Evolutionary conservation across 768 basidiomycete genomes (phyloP), one percentile per base, ranked within the genome.

Genomic region (Podaxis rugospora): DNA sequence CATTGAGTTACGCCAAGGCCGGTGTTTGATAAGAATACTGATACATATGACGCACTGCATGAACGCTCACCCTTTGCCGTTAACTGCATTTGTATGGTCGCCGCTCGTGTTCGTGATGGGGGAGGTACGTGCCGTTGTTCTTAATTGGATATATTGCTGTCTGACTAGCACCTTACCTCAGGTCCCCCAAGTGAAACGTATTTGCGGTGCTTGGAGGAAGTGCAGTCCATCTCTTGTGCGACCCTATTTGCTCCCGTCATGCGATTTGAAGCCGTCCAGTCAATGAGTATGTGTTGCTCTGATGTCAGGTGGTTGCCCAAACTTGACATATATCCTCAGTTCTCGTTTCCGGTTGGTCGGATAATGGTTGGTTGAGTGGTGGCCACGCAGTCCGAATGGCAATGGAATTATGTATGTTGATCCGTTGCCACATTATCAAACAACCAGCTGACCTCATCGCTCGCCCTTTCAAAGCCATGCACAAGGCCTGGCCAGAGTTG

Each of bases 351-450:
- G 93, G 94, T 4, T 98, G 93, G 90, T 94, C 92, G 16, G 93
- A 95, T 66, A 93, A 93, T 67, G 93, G 93, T n/a, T 95, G 94
- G 94, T 72, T 97, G 37, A 93, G 90, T 65, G 92, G 93, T 9
- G 94, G 92, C 9, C 95, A 97, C 74, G 95, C 95, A n/a, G 93
- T 97, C 7, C 84, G 95, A 54, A 95, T 98, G 92, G 95, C 93
- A 42, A 87, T 97, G 80, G 95, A 98, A 69, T 78, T 95, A 55
- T 93, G 92, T 92, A 69, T 71, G 86, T 73, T 56, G 25, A 46
- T 61, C 42, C 50, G 52, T 64, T 57, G 9, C 36, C 21, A 32
- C 28, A 46, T 49, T 13, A 57, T 4, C 23, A 14, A 35, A 35
- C 18, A 18, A 25, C 44, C 28, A 16, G 32, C 25, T 50, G 16